A percentile compares a stretch with the other conserved stretches of the same genome.
Evolutionary conservation across 208 protist species (phyloP).

Genomic region (Phytomonas francai): DNA sequence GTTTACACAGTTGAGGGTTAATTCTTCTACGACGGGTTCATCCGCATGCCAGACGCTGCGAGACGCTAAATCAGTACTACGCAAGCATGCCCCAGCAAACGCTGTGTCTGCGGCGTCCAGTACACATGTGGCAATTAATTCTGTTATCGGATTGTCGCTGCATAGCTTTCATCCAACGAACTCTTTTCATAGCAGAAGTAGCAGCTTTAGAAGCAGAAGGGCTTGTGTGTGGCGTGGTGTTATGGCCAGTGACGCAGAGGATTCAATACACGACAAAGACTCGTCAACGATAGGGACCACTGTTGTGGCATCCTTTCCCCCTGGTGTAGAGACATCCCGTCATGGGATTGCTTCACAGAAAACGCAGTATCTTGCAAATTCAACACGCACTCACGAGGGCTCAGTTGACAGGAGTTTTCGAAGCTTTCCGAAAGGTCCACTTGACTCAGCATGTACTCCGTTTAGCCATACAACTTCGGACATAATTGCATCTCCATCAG

Average conservation of each 20-base stretch:
- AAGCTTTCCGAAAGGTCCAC: slow-evolving; percentile 1
- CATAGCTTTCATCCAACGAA: not conserved
- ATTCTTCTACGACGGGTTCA: not conserved
- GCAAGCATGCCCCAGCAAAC: not conserved
- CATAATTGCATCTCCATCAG: not conserved
- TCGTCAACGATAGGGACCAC: not conserved
- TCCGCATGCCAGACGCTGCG: not conserved
- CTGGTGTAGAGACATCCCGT: not conserved
- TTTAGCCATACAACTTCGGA: not conserved
- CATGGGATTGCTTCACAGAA: not conserved
- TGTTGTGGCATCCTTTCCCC: not conserved
- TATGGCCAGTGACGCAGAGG: not conserved
- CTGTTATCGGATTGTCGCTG: not conserved
- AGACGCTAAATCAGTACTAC: not conserved
- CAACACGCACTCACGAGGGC: not conserved
- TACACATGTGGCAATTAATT: not conserved
- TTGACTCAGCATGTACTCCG: not conserved
- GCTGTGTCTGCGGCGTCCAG: not conserved
- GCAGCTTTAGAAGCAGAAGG: not conserved
- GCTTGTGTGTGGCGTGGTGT: not conserved
- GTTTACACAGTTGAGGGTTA: not conserved
- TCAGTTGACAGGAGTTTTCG: not conserved
- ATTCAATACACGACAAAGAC: not conserved
- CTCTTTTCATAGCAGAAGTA: not conserved
- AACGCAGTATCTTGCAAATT: not conserved